Base-by-base conservation (phyloP, 1,284 basidiomycete genomes). In the Apiotrichum gracile region DNA sequence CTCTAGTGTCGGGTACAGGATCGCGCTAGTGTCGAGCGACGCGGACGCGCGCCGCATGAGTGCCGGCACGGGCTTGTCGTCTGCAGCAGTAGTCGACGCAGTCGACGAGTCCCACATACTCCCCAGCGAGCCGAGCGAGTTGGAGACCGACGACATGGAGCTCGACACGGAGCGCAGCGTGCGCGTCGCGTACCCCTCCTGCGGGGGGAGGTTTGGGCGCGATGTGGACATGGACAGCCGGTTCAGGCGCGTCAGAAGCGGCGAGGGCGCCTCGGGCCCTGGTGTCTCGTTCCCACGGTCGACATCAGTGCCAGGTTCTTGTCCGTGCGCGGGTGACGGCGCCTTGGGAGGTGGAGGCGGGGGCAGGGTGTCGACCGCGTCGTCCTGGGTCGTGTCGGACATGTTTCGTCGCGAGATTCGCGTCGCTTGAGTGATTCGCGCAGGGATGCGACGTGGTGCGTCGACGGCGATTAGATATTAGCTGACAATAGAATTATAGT, bases 201-300 rank as follows among this genome's bases (percentile, higher is more conserved):
- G 39, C 37, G 53, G n/a, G 22, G 55, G 53, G 4, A 61, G 25
- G 39, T 53, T 50, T n/a, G 63, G 58, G 10, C 59, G 53, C 5
- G 59, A 61, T 1, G 57, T 61, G 10, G 63, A 55, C 29, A 53
- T 50, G 17, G 57, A 60, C 14, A 63, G 53, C 16, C 56, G 56
- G 22, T 53, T 58, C 9, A 61, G 49, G 39, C 52, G 58, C 13
- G 59, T 39, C 31, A 59, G 57, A 24, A 65, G 59, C 6, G 55
- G 51, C 16, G 55, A 47, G 22, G 44, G 33, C 2, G 42, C 19
- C 10, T 39, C 8, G 31, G 39, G 27, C 14, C 38, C 10, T 45
- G 34, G 44, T 7, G 34, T 7, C n/a, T 35, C n/a, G n/a, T n/a
- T n/a, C n/a, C n/a, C n/a, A n/a, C n/a, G n/a, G n/a, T n/a, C n/a